These are phyloP conservation scores for Candida buenavistaensis DNA, from an alignment of 1,139 yeast genomes.

Conservation along the genomic window DNA sequence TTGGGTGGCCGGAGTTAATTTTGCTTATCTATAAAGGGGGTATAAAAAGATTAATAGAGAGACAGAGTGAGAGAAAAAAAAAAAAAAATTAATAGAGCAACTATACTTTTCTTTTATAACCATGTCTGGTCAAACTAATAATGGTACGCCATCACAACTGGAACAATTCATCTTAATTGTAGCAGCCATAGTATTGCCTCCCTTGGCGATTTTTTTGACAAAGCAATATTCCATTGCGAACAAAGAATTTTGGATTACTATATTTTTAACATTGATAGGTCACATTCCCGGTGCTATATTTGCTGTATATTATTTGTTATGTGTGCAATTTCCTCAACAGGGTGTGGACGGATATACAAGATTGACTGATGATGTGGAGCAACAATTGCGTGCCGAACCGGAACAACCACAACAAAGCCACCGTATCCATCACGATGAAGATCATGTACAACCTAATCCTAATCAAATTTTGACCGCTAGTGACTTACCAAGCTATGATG, in stretches of 20 bases:
- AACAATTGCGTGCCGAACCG: constrained; percentile 10
- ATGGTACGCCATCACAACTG: constrained; percentile 8
- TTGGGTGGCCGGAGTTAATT: too few species aligned
- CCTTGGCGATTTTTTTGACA: constrained; percentile 38
- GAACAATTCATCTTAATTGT: constrained; percentile 28
- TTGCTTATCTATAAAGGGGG: too few species aligned
- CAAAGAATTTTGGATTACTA: constrained; percentile 35
- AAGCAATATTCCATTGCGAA: constrained; percentile 29
- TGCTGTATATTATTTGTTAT: constrained; percentile 32
- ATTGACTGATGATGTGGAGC: constrained; percentile 13
- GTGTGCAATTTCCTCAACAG: constrained; percentile 19
- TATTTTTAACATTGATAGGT: constrained; percentile 39
- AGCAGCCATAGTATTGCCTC: constrained; percentile 39
- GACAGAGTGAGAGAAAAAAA: too few species aligned
- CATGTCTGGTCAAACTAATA: background rate
- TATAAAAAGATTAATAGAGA: too few species aligned
- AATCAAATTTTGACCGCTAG: constrained; percentile 8
- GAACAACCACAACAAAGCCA: constrained; percentile 4
- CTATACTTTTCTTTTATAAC: too few species aligned
- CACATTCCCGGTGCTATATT: constrained; percentile 40
- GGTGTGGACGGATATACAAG: constrained; percentile 12
- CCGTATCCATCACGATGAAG: constrained; percentile 7
- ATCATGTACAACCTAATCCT: constrained; percentile 10
- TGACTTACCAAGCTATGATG: constrained; percentile 31
- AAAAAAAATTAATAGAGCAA: too few species aligned